A percentile compares a stretch with the other conserved stretches of the same genome.
These are phyloP conservation scores for Alternaria sp. DNA, from an alignment of 2,329 filamentous ascomycete genomes.

Conservation along the genomic window DNA sequence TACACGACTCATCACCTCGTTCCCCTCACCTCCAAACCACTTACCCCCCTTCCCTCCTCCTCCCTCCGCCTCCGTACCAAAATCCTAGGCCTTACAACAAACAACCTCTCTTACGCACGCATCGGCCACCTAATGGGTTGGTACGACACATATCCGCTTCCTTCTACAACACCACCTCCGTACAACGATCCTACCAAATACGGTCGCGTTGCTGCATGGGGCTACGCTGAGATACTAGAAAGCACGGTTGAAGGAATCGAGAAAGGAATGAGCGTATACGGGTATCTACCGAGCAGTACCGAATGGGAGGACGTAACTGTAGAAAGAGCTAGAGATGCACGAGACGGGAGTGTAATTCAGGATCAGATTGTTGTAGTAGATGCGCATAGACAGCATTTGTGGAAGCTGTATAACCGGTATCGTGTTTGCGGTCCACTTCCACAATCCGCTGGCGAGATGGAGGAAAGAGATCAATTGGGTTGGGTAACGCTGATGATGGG, in stretches of 20 bases:
- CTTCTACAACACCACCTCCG: constrained; percentile 42
- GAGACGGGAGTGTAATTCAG: neutral
- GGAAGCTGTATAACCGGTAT: constrained; percentile 58
- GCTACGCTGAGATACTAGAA: constrained; percentile 53
- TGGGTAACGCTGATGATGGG: constrained; percentile 25
- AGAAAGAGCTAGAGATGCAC: constrained; percentile 21
- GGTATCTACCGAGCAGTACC: constrained; percentile 54
- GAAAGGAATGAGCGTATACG: constrained; percentile 49
- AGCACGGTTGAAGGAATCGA: constrained; percentile 48
- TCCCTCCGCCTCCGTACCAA: constrained; percentile 28
- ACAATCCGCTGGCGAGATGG: constrained; percentile 4
- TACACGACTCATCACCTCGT: constrained; percentile 32
- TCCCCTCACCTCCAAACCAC: constrained; percentile 5
- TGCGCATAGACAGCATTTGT: constrained; percentile 46
- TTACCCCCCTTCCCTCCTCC: constrained; percentile 20
- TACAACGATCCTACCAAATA: constrained; percentile 51
- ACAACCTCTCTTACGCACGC: constrained; percentile 31
- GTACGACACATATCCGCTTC: constrained; percentile 57
- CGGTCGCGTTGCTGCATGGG: constrained; percentile 59
- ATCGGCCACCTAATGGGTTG: constrained; percentile 36
- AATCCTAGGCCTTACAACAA: constrained; percentile 32
- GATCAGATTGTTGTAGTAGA: constrained; percentile 50
- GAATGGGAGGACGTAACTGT: constrained; percentile 50
- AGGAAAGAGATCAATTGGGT: constrained; percentile 16
- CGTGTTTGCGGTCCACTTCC: constrained; percentile 14